phyloP scores from a whole-genome alignment of 225 moss, liverwort and hornwort genomes.

The Antitrichia curtipendula region DNA sequence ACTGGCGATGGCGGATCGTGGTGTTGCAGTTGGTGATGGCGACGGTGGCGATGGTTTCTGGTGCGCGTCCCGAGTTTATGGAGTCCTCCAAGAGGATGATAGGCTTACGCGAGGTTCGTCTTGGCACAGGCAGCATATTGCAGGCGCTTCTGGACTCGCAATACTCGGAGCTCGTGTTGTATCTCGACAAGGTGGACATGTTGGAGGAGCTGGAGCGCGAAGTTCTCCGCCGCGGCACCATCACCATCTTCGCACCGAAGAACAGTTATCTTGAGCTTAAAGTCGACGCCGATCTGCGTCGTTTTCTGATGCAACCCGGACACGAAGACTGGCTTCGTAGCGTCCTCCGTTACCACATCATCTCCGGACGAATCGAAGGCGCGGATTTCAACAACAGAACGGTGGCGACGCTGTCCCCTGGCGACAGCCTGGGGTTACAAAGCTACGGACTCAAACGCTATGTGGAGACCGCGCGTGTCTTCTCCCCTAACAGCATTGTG shows the following conservation, averaged over 20 bases:
- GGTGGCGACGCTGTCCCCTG: constrained; percentile 18
- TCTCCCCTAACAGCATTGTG: constrained; percentile 69
- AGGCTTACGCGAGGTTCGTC: constrained; percentile 13
- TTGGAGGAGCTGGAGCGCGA: constrained; percentile 70
- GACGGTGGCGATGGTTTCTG: background rate
- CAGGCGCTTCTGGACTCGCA: constrained; percentile 81
- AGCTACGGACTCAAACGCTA: constrained; percentile 36
- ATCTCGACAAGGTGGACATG: constrained; percentile 74
- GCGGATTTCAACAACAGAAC: constrained; percentile 38
- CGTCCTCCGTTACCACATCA: constrained; percentile 60
- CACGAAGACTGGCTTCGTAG: constrained; percentile 41
- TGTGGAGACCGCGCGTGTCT: constrained; percentile 40
- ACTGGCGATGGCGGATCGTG: constrained; percentile 28
- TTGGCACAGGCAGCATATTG: constrained; percentile 53
- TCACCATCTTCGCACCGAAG: constrained; percentile 78
- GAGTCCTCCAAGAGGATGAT: background rate
- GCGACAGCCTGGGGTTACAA: constrained; percentile 19
- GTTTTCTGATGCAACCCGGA: constrained; percentile 56
- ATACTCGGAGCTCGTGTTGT: constrained; percentile 74
- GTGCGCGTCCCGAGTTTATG: background rate
- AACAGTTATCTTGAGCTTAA: constrained; percentile 37
- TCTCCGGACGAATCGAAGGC: constrained; percentile 29
- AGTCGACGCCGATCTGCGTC: constrained; percentile 34
- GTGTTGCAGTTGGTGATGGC: background rate
- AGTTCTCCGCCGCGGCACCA: constrained; percentile 22